Evolutionary conservation across 257 asterid species (phyloP).

Genomic region (Rauvolfia tetraphylla): DNA sequence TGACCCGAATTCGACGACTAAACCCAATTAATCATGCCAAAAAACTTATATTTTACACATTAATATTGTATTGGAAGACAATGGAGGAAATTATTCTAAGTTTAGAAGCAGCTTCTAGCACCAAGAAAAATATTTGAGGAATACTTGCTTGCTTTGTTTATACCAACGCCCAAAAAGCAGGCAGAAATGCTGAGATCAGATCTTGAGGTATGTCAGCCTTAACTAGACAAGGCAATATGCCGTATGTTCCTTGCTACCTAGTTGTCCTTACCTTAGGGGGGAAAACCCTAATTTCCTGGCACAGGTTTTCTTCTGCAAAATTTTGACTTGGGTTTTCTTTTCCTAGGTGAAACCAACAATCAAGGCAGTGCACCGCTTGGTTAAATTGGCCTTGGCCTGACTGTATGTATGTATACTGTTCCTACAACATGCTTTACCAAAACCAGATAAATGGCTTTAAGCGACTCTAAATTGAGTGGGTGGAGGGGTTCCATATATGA

Average conservation of each 20-base stretch:
- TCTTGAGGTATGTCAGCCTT: conserved; percentile 24
- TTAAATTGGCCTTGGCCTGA: conserved; percentile 13
- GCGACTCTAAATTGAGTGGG: background rate
- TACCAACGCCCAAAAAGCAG: conserved; percentile 10
- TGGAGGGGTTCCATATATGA: conserved; percentile 20
- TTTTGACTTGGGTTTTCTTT: conserved; percentile 14
- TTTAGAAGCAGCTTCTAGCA: no score
- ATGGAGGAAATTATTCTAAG: background rate
- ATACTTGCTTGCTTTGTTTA: background rate
- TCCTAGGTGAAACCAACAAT: conserved; percentile 25
- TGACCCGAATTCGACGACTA: background rate
- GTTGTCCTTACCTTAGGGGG: conserved; percentile 15
- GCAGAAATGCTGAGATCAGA: conserved; percentile 25
- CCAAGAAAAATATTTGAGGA: background rate
- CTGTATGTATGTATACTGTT: background rate
- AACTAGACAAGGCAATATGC: conserved; percentile 25
- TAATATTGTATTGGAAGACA: background rate
- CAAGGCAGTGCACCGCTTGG: background rate
- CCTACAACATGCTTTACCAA: conserved; percentile 15
- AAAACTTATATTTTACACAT: background rate
- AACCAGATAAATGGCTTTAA: conserved; percentile 18
- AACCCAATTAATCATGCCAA: background rate
- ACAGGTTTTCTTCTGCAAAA: conserved; percentile 6
- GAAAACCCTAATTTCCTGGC: conserved; percentile 23
- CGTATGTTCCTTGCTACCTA: conserved; percentile 11